Conservation (phyloP, 2,329 filamentous ascomycete genomes). For the Ophiostoma populinum region DNA sequence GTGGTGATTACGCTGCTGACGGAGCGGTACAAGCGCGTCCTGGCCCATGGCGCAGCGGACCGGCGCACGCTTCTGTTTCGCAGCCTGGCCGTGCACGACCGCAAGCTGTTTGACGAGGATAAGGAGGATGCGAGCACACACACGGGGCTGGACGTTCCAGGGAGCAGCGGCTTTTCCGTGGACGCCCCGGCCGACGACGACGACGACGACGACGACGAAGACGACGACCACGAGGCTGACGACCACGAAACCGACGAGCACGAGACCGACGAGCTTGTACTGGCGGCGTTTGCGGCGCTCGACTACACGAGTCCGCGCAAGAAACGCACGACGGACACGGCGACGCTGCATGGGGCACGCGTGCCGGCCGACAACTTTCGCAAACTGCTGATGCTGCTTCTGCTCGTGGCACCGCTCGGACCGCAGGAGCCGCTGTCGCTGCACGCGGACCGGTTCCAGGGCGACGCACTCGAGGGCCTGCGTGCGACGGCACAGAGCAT, state of each 20-base stretch:
- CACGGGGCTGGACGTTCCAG: too few species aligned
- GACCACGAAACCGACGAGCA: neutral
- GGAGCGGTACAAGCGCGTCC: slow-evolving; percentile 46
- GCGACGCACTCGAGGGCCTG: slow-evolving; percentile 38
- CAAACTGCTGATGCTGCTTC: slow-evolving; percentile 50
- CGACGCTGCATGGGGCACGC: slow-evolving; percentile 41
- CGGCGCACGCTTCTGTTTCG: slow-evolving; percentile 50
- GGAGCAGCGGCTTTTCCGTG: slow-evolving; percentile 27
- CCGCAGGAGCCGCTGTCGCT: slow-evolving; percentile 47
- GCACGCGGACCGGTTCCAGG: slow-evolving; percentile 38
- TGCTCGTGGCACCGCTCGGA: slow-evolving; percentile 47
- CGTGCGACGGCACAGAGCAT: slow-evolving; percentile 46
- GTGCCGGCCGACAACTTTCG: slow-evolving; percentile 60
- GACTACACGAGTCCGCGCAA: slow-evolving; percentile 39
- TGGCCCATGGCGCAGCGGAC: slow-evolving; percentile 39
- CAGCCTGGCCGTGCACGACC: slow-evolving; percentile 55
- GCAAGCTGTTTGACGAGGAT: slow-evolving; percentile 24
- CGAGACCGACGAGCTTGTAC: slow-evolving; percentile 44
- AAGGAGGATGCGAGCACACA: slow-evolving; percentile 8
- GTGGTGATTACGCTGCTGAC: slow-evolving; percentile 60
- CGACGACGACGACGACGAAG: slow-evolving; percentile 20
- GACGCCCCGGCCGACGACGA: slow-evolving; percentile 28
- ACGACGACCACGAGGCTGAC: slow-evolving; percentile 12
- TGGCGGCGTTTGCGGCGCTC: slow-evolving; percentile 52
- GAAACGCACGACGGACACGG: slow-evolving; percentile 15